Conservation (phyloP, 2,329 filamentous ascomycete genomes). For the Beauveria brongniartii region DNA sequence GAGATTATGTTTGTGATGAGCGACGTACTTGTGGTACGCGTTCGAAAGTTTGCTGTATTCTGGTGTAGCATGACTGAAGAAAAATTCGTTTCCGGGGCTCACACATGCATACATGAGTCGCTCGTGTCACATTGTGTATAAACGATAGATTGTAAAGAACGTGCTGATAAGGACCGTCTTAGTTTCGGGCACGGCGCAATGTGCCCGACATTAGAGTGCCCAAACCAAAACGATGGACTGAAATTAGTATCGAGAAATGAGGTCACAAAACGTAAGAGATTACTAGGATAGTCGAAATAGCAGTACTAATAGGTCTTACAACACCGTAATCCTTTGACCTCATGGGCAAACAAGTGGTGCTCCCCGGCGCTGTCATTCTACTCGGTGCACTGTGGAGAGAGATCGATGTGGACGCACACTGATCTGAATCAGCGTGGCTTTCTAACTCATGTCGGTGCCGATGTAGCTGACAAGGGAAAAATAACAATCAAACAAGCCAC, state of each 20-base stretch:
- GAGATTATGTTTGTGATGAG: not conserved
- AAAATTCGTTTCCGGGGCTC: not conserved
- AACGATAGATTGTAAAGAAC: too few species aligned
- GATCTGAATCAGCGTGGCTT: too few species aligned
- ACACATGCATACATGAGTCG: not conserved
- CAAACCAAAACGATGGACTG: too few species aligned
- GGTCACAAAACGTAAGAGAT: too few species aligned
- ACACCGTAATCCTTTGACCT: not conserved
- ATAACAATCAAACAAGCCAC: too few species aligned
- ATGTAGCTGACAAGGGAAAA: too few species aligned
- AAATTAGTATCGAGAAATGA: too few species aligned
- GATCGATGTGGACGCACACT: not conserved
- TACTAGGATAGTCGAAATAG: not conserved
- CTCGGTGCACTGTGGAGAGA: not conserved
- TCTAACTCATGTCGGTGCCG: too few species aligned
- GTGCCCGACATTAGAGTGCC: not conserved
- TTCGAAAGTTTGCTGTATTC: not conserved
- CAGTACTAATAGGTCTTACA: too few species aligned
- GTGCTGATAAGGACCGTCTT: not conserved
- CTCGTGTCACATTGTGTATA: not conserved
- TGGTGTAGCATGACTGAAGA: not conserved
- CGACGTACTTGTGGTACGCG: not conserved
- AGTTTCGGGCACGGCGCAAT: not conserved
- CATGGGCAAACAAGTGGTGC: not conserved
- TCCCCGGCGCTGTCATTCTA: not conserved